These are phyloP conservation scores for Nicotiana obtusifolia DNA, from an alignment of 257 asterid genomes.

Conservation along the genomic window DNA sequence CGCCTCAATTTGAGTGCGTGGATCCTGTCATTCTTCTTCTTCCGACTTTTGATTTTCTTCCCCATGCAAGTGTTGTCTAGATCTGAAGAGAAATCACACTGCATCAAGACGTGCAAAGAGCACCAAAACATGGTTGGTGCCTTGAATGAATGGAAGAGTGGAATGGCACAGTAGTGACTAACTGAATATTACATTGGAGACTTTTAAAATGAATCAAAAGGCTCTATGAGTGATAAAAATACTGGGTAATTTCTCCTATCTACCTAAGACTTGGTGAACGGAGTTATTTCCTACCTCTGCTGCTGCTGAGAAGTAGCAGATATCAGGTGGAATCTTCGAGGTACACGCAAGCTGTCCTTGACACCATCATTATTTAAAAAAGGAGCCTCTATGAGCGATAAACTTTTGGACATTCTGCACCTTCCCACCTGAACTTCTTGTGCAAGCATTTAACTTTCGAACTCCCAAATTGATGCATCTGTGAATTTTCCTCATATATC, in stretches of 20 bases:
- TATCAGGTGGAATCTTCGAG: background rate
- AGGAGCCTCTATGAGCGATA: background rate
- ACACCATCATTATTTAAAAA: background rate
- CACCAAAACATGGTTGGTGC: background rate
- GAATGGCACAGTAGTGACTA: background rate
- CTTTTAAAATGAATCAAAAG: background rate
- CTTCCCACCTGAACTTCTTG: background rate
- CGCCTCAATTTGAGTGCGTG: background rate
- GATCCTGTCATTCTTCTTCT: background rate
- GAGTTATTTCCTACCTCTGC: background rate
- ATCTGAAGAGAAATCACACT: background rate
- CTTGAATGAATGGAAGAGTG: background rate
- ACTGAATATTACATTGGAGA: background rate
- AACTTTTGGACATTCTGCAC: background rate
- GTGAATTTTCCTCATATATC: background rate
- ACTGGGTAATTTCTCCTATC: background rate
- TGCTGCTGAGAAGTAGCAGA: background rate
- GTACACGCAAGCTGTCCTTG: background rate
- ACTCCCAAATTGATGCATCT: background rate
- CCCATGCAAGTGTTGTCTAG: background rate
- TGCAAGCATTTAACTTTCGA: background rate
- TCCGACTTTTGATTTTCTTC: background rate
- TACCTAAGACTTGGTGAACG: background rate
- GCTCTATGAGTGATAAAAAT: background rate
- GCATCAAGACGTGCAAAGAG: background rate